phyloP scores from a whole-genome alignment of 192 early-diverging fungal genomes.

The Diversispora epigaea region DNA sequence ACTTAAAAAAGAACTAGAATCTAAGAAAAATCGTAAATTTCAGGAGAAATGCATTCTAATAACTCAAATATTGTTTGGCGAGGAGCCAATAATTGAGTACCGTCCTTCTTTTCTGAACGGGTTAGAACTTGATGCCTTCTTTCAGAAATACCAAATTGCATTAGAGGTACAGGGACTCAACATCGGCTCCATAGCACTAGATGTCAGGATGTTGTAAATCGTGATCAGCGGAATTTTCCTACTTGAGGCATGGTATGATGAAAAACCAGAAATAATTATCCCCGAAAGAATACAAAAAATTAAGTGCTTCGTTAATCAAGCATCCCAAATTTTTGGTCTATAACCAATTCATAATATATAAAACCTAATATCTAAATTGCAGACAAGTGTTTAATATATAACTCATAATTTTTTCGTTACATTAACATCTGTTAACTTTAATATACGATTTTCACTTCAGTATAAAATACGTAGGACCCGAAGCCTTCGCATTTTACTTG shows the following conservation, averaged over 20 bases:
- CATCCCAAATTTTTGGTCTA: not conserved
- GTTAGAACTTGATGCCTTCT: constrained; percentile 12
- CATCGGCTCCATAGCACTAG: not conserved
- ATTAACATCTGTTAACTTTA: not conserved
- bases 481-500: constrained; percentile 15
- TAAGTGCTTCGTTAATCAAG: constrained; percentile 1
- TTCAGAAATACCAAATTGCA: not conserved
- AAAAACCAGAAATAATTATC: not conserved
- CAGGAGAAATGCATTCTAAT: constrained; percentile 13
- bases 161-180: too few species aligned
- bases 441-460: too few species aligned
- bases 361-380: not conserved
- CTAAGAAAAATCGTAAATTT: too few species aligned
- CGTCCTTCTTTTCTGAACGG: constrained; percentile 16
- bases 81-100: constrained; percentile 1
- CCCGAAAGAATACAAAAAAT: constrained; percentile 18
- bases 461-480: constrained; percentile 11
- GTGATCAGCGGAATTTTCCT: not conserved
- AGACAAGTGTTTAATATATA: constrained; percentile 13
- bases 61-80: not conserved
- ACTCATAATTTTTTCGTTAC: constrained; percentile 3
- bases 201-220: not conserved
- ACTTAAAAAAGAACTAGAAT: constrained; percentile 1
- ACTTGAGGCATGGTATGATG: not conserved
- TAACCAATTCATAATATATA: not conserved